Evolutionary conservation across 345 rosid genomes (phyloP), one percentile per base, ranked within the genome.

Genomic region (Carallia brachiata): DNA sequence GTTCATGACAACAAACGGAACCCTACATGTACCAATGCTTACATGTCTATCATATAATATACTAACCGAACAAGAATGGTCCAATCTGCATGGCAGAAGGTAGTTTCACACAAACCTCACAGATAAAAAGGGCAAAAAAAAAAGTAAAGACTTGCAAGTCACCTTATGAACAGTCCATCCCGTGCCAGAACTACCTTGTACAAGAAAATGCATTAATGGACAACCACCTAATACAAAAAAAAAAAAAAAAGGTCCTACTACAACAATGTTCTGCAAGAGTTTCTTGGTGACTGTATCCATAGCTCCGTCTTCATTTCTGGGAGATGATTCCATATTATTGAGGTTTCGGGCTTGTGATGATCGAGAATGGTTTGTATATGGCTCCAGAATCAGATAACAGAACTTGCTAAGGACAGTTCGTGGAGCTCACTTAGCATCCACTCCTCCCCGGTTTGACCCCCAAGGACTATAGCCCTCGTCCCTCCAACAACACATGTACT

Each of bases 341-440:
- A 18, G 60, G 55, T 69, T 54, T 18, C 40, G 18, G 69, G 72
- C 66, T 27, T 65, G 39, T 36, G 23, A 17, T 19, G 61, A 71
- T 58, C 52, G 57, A 63, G 61, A 62, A 30, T 52, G 36, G 52
- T 39, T 8, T 36, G 23, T 30, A 12, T 23, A n/a, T 34, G 47
- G 15, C 61, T 65, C 27, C 62, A 52, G 39, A 58, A 75, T 84
- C 85, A 89, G 70, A 84, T 70, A 56, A 75, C 78, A 19, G 86
- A 78, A 80, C 93, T 84, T 3, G 84, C 89, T 71, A 92, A 76
- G 5, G 94, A 87, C 31, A 90, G 81, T 81, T 90, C 97, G 19
- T 92, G 97, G 58, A 90, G 83, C 73, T 93, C 98, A 2, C 90
- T 85, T 61, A 92, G 84, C 96, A 92, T 92, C 97, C 97, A 92